Evolutionary conservation across 164 flowering plant species (phyloP).

Genomic region (Sextonia rubra): DNA sequence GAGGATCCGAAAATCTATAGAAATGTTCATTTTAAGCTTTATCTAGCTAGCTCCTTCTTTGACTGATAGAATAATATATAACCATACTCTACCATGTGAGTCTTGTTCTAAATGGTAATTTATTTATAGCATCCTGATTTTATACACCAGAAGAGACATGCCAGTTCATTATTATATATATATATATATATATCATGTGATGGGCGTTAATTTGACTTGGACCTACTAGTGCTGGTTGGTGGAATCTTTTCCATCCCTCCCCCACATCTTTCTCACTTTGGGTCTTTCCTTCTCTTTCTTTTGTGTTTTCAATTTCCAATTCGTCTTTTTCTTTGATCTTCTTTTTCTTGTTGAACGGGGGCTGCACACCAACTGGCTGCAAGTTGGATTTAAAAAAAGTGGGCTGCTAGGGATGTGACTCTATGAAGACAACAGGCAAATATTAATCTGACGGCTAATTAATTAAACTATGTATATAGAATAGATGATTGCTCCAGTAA

Average conservation of each 20-base stretch:
- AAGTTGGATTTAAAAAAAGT: background rate
- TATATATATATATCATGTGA: background rate
- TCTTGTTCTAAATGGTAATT: background rate
- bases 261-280: background rate
- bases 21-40: background rate
- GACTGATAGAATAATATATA: too few relatives aligned
- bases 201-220: background rate
- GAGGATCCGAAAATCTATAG: background rate
- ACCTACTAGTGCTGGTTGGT: background rate
- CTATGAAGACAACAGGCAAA: background rate
- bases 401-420: background rate
- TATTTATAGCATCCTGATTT: background rate
- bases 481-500: too few relatives aligned
- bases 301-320: background rate
- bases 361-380: background rate
- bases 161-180: too few relatives aligned
- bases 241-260: background rate
- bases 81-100: background rate
- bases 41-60: background rate
- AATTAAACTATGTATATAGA: too few relatives aligned
- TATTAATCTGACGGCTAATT: too few relatives aligned
- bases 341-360: background rate
- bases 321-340: background rate
- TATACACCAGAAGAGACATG: background rate
- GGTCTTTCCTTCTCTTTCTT: background rate